Evolutionary conservation across 1,284 basidiomycete genomes (phyloP), one percentile per base, ranked within the genome.

Genomic region (Trichosporon asahii): DNA sequence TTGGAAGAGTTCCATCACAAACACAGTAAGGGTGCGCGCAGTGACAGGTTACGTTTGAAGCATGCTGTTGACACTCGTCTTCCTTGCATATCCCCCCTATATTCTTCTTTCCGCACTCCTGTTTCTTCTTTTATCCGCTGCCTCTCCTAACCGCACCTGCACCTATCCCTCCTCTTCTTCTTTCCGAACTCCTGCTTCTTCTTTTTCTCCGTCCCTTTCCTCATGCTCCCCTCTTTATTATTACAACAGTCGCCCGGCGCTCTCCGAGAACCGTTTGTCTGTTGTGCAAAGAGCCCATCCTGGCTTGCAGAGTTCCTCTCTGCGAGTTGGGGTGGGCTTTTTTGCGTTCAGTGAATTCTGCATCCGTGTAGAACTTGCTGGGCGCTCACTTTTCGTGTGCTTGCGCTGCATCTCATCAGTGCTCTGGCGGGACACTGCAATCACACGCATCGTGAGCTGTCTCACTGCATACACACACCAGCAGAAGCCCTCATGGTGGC

Each of bases 61-160:
- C 68, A 70, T 70, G 72, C 66, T 73, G 72, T 75, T 73, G 72
- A 75, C 73, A 72, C 72, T 63, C 66, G 69, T 69, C 63, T 68
- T 64, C 69, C 37, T 61, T 60, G n/a, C 31, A 61, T 27, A 27
- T 49, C 40, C 31, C 49, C 37, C 14, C 66, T 66, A 25, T 35
- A 21, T 44, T 64, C 35, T 40, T 64, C 23, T 65, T 8, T 65
- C 67, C 57, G 66, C 64, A 33, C 46, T 55, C 66, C 61, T 66
- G n/a, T n/a, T 60, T 12, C 65, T 29, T 53, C 31, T 66, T 61
- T 23, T 40, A 44, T 29, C 68, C 57, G 57, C 57, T 60, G 57
- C 57, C 61, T 66, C 33, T 66, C 65, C 25, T 37, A 57, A n/a
- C 44, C 60, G 33, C 70, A 66, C 25, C 40, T 44, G 18, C 66